Base-by-base conservation (phyloP, 2,329 filamentous ascomycete species). In the Colletotrichum graminicola region DNA sequence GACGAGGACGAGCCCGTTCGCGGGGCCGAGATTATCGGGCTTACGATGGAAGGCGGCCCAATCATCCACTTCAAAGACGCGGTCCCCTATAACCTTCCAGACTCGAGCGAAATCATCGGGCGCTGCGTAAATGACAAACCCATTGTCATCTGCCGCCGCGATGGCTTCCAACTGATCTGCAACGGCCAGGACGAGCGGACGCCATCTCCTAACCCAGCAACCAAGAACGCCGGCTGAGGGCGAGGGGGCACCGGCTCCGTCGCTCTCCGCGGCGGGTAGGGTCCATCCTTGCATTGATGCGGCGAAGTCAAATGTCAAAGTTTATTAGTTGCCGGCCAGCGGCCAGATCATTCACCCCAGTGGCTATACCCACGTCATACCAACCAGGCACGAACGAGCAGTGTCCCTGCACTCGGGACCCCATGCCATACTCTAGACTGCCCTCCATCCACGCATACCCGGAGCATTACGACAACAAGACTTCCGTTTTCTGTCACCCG, bases 61-160 rank as follows among this genome's bases (percentile, higher is more conserved):
- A 86, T 86, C 62, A 75, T 86, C n/a, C 80, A 81, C 23, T 84
- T 86, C 68, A 77, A 75, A 45, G 76, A 81, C n/a, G 75, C 81
- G 0, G 74, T 79, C 6, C 78, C 79, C 10, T 74, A 77, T 29
- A 73, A 75, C 14, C 65, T 83, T 1, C 77, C 79, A 2, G 73
- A 79, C 8, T 77, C 79, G 23, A 79, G 79, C 21, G 76, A 80
- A 49, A 72, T 85, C 1, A 67, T 86, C 5, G 83, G 84, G 10
- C 78, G 78, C 49, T 79, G 77, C 12, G 76, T 77, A 0, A 73
- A 79, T 47, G 79, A 79, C 29, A 75, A 78, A 16, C 81, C 84
- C 5, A 80, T 84, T 21, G 78, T 84, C 14, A 77, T 81, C 6
- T 84, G 82, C 70, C 77, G 78, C 12, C 79, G 79, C 41, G 79